Base-by-base conservation (phyloP, 2,329 filamentous ascomycete genomes). In the Epichloe uncinata region DNA sequence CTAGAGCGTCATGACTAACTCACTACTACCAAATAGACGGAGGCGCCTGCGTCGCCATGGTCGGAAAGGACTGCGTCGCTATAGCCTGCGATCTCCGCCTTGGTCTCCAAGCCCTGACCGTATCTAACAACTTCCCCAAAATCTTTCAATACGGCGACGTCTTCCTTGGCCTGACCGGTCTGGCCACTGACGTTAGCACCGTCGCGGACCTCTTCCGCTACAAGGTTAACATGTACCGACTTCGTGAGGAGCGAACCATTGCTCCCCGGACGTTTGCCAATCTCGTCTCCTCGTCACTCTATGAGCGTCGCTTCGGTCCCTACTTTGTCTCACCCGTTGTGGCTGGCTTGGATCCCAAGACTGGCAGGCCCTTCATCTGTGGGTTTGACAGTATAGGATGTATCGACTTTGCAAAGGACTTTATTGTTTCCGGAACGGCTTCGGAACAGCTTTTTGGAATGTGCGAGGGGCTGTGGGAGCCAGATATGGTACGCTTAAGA, bases 141-240 rank as follows among this genome's bases (percentile, higher is more conserved):
- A 87, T 98, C 77, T 97, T 97, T 82, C 82, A 85, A 70, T 97
- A 95, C 78, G 89, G 88, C 64, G 87, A 91, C 53, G 87, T 93
- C 61, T 96, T 94, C 72, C 85, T 98, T 36, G 93, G 93, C 50
- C 82, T 98, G 54, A 97, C 93, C 4, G 93, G 93, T 50, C 86
- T 98, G 47, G 93, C 93, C 54, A 98, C 93, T 60, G 93, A 98
- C 68, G 89, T 98, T 57, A 81, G 80, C 57, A 97, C 91, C 60
- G 91, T 98, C 59, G 86, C 84, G 61, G 91, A 98, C 72, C 84
- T 97, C 59, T 95, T 98, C 80, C 89, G 93, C 65, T 97, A 95
- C 82, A 98, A 98, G 79, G 88, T 95, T 69, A 98, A 98, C 80
- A 94, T 98, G 87, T 98, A 98, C 80, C 87, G 93, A 57, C 81